Percentiles rank a stretch among this genome's conserved stretches.
phyloP scores from a whole-genome alignment of 2,329 filamentous ascomycete genomes.

The Lachnellula suecica region DNA sequence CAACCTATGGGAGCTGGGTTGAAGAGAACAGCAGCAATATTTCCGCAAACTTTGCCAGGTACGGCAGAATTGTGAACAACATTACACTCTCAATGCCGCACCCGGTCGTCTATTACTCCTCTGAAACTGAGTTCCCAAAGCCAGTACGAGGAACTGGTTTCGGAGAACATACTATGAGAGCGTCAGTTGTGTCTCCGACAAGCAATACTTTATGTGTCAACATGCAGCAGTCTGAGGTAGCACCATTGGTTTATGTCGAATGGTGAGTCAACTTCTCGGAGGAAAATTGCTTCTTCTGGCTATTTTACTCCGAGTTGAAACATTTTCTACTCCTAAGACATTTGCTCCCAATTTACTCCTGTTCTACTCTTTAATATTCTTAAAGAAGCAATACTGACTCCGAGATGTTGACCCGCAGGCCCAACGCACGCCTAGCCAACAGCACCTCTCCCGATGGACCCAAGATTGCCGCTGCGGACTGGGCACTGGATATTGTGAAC shows the following conservation, averaged over 20 bases:
- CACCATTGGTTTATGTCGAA: constrained; percentile 11
- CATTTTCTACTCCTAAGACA: too few species aligned
- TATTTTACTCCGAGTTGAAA: too few species aligned
- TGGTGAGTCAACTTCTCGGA: too few species aligned
- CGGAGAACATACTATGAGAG: constrained; percentile 9
- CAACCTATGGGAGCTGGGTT: constrained; percentile 3
- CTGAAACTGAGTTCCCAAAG: background rate
- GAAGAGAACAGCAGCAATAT: constrained; percentile 1
- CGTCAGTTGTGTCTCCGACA: constrained; percentile 10
- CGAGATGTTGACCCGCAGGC: too few species aligned
- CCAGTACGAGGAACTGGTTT: constrained; percentile 3
- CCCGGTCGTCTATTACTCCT: constrained; percentile 10
- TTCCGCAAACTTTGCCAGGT: constrained; percentile 1
- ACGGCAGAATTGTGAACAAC: constrained; percentile 12
- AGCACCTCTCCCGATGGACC: background rate
- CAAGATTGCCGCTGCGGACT: constrained; percentile 2
- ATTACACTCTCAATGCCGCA: constrained; percentile 13
- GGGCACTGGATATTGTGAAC: constrained; percentile 1
- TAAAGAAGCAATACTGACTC: too few species aligned
- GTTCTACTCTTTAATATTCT: too few species aligned
- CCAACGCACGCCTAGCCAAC: constrained; percentile 2
- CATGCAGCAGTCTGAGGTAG: constrained; percentile 7
- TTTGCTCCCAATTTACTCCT: too few species aligned
- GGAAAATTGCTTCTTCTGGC: too few species aligned
- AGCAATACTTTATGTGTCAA: constrained; percentile 11